Evolutionary conservation across 768 basidiomycete genomes (phyloP).

Genomic region (Pleurotus tuoliensis): DNA sequence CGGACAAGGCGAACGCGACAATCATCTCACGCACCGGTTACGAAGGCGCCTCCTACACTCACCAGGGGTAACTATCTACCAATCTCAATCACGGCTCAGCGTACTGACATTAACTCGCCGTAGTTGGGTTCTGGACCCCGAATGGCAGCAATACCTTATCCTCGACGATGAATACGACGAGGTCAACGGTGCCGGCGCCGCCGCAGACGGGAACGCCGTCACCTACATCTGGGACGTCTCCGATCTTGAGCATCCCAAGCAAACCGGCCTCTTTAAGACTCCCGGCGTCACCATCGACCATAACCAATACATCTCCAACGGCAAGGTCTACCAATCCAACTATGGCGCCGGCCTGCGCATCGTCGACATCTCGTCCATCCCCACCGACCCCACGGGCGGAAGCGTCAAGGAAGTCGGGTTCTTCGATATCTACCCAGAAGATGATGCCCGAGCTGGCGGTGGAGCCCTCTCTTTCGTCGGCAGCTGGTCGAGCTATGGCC

Average conservation of each 20-base stretch:
- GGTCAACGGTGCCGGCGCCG: constrained; percentile 13
- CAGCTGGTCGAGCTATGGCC: constrained; percentile 12
- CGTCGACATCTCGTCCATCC: constrained; percentile 23
- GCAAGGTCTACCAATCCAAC: constrained; percentile 24
- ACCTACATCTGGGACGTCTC: constrained; percentile 29
- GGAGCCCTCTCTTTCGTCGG: constrained; percentile 10
- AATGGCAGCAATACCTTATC: constrained; percentile 22
- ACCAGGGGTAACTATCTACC: constrained; percentile 23
- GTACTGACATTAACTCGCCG: not conserved
- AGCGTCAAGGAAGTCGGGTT: constrained; percentile 7
- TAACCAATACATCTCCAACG: constrained; percentile 23
- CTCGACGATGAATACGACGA: constrained; percentile 27
- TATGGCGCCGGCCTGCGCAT: constrained; percentile 25
- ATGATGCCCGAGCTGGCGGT: constrained; percentile 4
- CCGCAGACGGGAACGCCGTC: constrained; percentile 19
- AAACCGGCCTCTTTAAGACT: constrained; percentile 24
- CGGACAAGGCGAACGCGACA: constrained; percentile 15
- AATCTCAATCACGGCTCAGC: too few species aligned
- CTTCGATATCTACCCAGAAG: constrained; percentile 6
- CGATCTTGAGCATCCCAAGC: constrained; percentile 19
- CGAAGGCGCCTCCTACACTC: constrained; percentile 26
- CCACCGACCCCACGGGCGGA: constrained; percentile 23
- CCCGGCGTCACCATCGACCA: constrained; percentile 23
- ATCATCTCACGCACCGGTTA: constrained; percentile 26
- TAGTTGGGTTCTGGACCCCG: constrained; percentile 19